Conservation (phyloP, 2,329 filamentous ascomycete genomes). For the Lachnellula suecica region DNA sequence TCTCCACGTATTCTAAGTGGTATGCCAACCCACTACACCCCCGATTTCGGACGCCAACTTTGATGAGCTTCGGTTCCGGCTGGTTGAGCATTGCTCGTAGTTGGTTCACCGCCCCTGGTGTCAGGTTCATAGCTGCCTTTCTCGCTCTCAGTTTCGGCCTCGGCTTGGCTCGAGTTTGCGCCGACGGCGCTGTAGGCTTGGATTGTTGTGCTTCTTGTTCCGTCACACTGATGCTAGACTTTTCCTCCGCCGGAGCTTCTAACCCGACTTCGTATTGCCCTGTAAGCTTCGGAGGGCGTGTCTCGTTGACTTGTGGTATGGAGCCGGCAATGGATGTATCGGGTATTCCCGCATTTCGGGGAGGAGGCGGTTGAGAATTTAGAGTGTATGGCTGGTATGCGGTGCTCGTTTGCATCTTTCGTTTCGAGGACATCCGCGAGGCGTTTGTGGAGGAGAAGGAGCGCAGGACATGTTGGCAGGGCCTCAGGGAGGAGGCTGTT, state of each 20-base stretch:
- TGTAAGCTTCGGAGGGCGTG: slow-evolving; percentile 42
- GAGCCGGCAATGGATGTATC: slow-evolving; percentile 60
- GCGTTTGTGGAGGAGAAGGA: slow-evolving; percentile 46
- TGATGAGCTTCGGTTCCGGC: slow-evolving; percentile 88
- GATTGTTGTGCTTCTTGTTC: slow-evolving; percentile 69
- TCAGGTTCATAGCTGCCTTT: slow-evolving; percentile 89
- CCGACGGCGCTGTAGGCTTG: slow-evolving; percentile 44
- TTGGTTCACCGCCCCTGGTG: slow-evolving; percentile 76
- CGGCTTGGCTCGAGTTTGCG: slow-evolving; percentile 44
- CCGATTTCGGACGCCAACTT: slow-evolving; percentile 89
- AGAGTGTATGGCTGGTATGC: slow-evolving; percentile 61
- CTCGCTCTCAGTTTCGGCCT: slow-evolving; percentile 72
- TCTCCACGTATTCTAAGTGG: slow-evolving; percentile 92
- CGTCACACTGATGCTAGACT: slow-evolving; percentile 45
- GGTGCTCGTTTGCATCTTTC: slow-evolving; percentile 64
- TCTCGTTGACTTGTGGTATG: slow-evolving; percentile 41
- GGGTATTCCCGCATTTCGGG: slow-evolving; percentile 54
- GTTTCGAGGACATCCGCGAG: slow-evolving; percentile 48
- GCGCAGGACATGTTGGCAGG: slow-evolving; percentile 40
- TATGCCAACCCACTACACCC: slow-evolving; percentile 94
- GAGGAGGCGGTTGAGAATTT: slow-evolving; percentile 51
- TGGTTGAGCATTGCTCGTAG: slow-evolving; percentile 75
- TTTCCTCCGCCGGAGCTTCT: slow-evolving; percentile 24
- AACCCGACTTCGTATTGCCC: slow-evolving; percentile 31
- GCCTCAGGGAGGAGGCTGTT: slow-evolving; percentile 34